Conservation (phyloP, 2,329 filamentous ascomycete genomes). For the Immersiporthe knoxdaviesiana region DNA sequence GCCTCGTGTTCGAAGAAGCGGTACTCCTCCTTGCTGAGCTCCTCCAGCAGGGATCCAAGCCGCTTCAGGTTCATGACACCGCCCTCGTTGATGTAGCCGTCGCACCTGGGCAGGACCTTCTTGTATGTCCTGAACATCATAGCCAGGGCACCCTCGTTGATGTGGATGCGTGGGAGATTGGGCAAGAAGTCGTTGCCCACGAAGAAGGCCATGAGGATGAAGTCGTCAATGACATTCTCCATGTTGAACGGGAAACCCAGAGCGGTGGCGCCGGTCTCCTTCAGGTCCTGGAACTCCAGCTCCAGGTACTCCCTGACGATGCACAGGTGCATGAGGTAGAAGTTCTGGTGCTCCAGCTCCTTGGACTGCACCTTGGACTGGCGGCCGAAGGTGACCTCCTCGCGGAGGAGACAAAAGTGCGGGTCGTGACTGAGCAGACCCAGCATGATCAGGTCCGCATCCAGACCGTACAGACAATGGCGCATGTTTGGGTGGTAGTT, state of each 20-base stretch:
- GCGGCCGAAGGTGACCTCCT: slow-evolving; percentile 96
- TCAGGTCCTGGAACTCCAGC: slow-evolving; percentile 92
- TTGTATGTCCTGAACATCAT: slow-evolving; percentile 99
- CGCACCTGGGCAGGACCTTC: slow-evolving; percentile 79
- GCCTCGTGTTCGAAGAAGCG: slow-evolving; percentile 92
- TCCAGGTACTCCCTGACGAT: slow-evolving; percentile 97
- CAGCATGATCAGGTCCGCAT: slow-evolving; percentile 98
- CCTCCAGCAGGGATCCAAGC: slow-evolving; percentile 75
- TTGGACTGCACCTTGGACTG: slow-evolving; percentile 87
- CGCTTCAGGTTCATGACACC: slow-evolving; percentile 88
- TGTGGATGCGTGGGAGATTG: slow-evolving; percentile 93
- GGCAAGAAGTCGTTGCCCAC: slow-evolving; percentile 99
- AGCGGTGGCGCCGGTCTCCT: slow-evolving; percentile 62
- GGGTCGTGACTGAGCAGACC: slow-evolving; percentile 96
- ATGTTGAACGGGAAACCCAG: slow-evolving; percentile 85
- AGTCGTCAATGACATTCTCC: slow-evolving; percentile 97
- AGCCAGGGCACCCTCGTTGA: slow-evolving; percentile 95
- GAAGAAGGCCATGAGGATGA: slow-evolving; percentile 99
- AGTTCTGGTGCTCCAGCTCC: slow-evolving; percentile 98
- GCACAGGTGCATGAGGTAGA: slow-evolving; percentile 95
- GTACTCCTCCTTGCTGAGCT: slow-evolving; percentile 85
- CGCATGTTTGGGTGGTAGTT: slow-evolving; percentile 91
- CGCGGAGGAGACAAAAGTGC: slow-evolving; percentile 94
- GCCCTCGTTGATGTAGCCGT: slow-evolving; percentile 95
- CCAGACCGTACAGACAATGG: slow-evolving; percentile 95